Evolutionary conservation across 352 stramenopile genomes (phyloP), one percentile per base, ranked within the genome.

Genomic region (Aphanomyces stellatus): DNA sequence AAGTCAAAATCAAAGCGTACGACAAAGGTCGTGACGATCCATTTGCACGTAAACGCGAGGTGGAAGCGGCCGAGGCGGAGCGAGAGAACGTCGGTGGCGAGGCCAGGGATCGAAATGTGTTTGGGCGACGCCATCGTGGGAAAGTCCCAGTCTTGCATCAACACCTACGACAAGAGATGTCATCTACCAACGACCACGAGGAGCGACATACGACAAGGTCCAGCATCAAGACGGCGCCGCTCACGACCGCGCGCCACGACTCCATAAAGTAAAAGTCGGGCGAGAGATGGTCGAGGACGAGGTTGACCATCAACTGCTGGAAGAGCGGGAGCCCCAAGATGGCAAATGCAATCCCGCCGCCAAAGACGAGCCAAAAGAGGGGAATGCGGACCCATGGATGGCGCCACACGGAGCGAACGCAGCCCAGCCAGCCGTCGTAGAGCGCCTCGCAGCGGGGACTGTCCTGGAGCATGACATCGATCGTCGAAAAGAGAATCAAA

Each of bases 141-240:
- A 22, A 67, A 67, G 34, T 67, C 60, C 60, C 60, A 67, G 46
- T 67, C 60, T 67, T 67, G 60, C 41, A 67, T 57, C 2, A 67
- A 28, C 15, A 67, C 34, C 60, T 67, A 25, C 6, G 22, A 28
- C 8, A 57, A 11, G 19, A 60, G 10, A 41, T 46, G n/a, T 46
- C 37, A 10, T 4, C 2, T 15, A 41, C 5, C 25, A 19, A 19
- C 22, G n/a, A n/a, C n/a, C n/a, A n/a, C n/a, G n/a, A n/a, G n/a
- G n/a, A n/a, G n/a, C n/a, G n/a, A n/a, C n/a, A 28, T 59, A 67
- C 60, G 15, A 67, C 49, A 42, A 67, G 8, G 22, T 67, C 40
- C 5, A 67, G 49, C 22, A 67, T 51, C 17, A 67, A 37, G 6
- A 67, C 60, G 27, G 48, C 27, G 8, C 60, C 60, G 22, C 60